A percentile compares a stretch with the other conserved stretches of the same genome.
phyloP scores from a whole-genome alignment of 495 filamentous ascomycete species.

The Hyaloscypha hepaticicola region DNA sequence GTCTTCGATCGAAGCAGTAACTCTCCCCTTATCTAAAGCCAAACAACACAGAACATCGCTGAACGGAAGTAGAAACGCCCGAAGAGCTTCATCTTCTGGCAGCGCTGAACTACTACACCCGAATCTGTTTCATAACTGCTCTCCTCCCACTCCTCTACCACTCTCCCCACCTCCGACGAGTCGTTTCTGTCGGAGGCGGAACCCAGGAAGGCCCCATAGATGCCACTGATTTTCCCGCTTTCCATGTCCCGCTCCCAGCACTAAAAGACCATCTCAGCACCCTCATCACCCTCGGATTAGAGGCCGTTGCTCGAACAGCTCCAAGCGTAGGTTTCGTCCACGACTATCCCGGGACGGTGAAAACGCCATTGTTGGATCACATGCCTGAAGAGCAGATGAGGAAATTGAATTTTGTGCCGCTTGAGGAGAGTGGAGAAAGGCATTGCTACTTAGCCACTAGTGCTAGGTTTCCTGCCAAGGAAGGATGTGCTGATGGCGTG shows the following conservation, averaged over 20 bases:
- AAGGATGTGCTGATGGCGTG: constrained; percentile 30
- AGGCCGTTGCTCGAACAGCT: constrained; percentile 44
- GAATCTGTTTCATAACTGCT: constrained; percentile 61
- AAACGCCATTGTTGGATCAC: constrained; percentile 38
- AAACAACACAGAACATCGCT: background rate
- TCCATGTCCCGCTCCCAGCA: constrained; percentile 32
- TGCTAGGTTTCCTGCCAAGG: constrained; percentile 43
- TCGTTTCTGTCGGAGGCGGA: constrained; percentile 55
- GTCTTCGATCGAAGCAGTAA: constrained; percentile 9
- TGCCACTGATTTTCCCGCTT: constrained; percentile 45
- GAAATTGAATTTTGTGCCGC: constrained; percentile 29
- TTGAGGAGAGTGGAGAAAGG: constrained; percentile 51
- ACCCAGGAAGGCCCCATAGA: constrained; percentile 54
- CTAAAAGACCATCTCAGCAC: constrained; percentile 45
- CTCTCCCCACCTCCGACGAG: constrained; percentile 50
- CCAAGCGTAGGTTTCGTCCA: constrained; percentile 59
- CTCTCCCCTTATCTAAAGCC: background rate
- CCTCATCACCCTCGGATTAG: constrained; percentile 52
- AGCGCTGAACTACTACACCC: constrained; percentile 59
- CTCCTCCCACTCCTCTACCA: constrained; percentile 58
- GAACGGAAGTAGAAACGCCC: constrained; percentile 63
- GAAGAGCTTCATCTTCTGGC: constrained; percentile 58
- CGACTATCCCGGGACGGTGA: constrained; percentile 53
- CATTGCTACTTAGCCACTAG: constrained; percentile 56
- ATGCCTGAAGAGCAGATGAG: background rate